These are phyloP conservation scores for Leishmania major DNA, from an alignment of 208 protist species.

Conservation along the genomic window DNA sequence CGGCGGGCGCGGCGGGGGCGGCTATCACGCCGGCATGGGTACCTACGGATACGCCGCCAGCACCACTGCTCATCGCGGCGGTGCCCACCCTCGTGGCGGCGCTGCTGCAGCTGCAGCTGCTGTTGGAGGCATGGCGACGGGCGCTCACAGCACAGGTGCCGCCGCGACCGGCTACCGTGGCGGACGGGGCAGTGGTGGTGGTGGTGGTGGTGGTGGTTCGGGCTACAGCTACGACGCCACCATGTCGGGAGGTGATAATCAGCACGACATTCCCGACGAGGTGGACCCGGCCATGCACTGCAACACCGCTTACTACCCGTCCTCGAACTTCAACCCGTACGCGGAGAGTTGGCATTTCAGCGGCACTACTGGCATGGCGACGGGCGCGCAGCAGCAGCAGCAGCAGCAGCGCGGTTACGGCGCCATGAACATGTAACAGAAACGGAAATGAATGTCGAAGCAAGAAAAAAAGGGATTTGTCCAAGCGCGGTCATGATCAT, in stretches of 20 bases:
- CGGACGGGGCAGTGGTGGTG: slow-evolving; percentile 10
- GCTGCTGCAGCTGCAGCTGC: neutral
- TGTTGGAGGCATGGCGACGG: neutral
- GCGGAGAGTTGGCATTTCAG: slow-evolving; percentile 30
- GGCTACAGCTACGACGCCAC: slow-evolving; percentile 2
- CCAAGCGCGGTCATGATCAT: neutral
- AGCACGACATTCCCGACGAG: slow-evolving; percentile 1
- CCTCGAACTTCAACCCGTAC: slow-evolving; percentile 36
- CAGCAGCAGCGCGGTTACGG: slow-evolving; percentile 10
- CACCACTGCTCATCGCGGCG: neutral
- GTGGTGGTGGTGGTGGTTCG: neutral
- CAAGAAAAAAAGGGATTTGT: neutral
- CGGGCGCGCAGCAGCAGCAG: neutral
- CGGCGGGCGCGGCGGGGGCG: slow-evolving; percentile 13
- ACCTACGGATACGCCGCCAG: slow-evolving; percentile 22
- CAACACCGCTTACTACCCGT: slow-evolving; percentile 12
- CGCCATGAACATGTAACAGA: neutral
- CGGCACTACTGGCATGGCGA: slow-evolving; percentile 16
- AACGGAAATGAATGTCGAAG: neutral
- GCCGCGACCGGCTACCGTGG: slow-evolving; percentile 22
- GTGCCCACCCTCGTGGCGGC: neutral
- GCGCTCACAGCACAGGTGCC: neutral
- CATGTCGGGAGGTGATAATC: slow-evolving; percentile 2
- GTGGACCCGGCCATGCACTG: slow-evolving; percentile 12
- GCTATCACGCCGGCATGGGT: slow-evolving; percentile 5